These are phyloP conservation scores for Elaeis guineensis DNA, from an alignment of 176 grass and related monocot genomes.

Conservation along the genomic window DNA sequence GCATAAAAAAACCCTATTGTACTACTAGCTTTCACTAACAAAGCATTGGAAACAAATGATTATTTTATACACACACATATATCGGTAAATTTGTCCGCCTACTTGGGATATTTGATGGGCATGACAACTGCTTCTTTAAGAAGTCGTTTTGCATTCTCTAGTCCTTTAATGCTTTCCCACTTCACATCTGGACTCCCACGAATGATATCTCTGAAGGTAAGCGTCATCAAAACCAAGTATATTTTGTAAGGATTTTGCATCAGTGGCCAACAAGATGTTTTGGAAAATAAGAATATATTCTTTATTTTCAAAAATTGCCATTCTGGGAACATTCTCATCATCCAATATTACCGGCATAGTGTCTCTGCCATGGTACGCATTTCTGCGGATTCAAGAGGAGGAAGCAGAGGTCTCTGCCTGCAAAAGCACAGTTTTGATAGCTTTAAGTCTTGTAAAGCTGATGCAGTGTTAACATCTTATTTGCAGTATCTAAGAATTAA, in stretches of 20 bases:
- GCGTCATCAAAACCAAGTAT: not conserved
- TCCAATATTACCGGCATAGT: constrained; percentile 52
- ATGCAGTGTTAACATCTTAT: not conserved
- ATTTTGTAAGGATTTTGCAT: no score
- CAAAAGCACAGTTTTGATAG: constrained; percentile 17
- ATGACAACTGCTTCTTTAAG: constrained; percentile 97
- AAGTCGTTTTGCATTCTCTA: constrained; percentile 85
- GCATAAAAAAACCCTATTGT: no score
- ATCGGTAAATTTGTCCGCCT: constrained; percentile 18
- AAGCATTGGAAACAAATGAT: no score
- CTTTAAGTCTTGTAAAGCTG: not conserved
- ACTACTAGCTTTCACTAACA: no score
- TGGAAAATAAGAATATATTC: no score
- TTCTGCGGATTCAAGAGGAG: constrained; percentile 78
- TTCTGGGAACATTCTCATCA: no score
- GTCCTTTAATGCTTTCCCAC: constrained; percentile 98
- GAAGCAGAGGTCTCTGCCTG: constrained; percentile 86
- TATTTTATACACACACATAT: no score
- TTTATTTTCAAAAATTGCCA: no score
- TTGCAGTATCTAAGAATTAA: no score
- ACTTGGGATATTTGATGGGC: constrained; percentile 99
- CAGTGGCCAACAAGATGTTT: no score
- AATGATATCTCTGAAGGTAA: constrained; percentile 65
- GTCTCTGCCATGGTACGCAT: constrained; percentile 84
- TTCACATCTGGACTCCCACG: constrained; percentile 93